Conservation (phyloP, 345 rosid genomes). For the Adansonia digitata region DNA sequence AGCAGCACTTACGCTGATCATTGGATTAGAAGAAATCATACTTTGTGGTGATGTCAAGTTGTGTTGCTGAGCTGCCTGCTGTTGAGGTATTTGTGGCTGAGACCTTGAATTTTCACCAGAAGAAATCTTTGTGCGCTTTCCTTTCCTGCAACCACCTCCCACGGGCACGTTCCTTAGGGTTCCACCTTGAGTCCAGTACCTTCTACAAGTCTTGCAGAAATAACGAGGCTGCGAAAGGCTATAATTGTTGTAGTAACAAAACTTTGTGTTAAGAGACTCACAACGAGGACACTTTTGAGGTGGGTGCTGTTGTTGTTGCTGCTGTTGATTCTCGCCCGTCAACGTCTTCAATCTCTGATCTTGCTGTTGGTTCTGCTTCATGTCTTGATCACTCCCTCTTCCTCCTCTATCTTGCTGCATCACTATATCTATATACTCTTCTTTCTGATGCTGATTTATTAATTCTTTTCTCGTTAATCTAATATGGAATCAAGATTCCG, state of each 20-base stretch:
- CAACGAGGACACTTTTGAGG: conserved; percentile 64
- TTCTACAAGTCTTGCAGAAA: conserved; percentile 64
- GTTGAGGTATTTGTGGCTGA: conserved; percentile 6
- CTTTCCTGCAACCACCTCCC: conserved; percentile 63
- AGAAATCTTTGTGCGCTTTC: conserved; percentile 40
- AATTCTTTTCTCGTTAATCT: not conserved
- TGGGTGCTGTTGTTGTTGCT: conserved; percentile 22
- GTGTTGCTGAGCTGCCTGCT: conserved; percentile 1
- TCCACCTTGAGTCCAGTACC: conserved; percentile 75
- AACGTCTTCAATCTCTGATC: conserved; percentile 30
- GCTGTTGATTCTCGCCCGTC: conserved; percentile 16
- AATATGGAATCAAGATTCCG: not conserved
- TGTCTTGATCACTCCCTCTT: conserved; percentile 18
- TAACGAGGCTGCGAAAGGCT: conserved; percentile 67
- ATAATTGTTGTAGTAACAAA: conserved; percentile 73
- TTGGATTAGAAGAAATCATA: conserved; percentile 20
- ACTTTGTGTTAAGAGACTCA: conserved; percentile 64
- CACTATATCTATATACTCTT: not conserved
- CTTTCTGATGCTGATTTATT: not conserved
- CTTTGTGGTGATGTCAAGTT: conserved; percentile 9
- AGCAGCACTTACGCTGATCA: not conserved
- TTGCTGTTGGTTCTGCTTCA: conserved; percentile 26
- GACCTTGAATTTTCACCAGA: conserved; percentile 24
- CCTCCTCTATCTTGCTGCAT: conserved; percentile 30
- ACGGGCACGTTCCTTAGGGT: conserved; percentile 65